Evolutionary conservation across 148 eudicot species (phyloP).

Genomic region (Amaranthus palmeri): DNA sequence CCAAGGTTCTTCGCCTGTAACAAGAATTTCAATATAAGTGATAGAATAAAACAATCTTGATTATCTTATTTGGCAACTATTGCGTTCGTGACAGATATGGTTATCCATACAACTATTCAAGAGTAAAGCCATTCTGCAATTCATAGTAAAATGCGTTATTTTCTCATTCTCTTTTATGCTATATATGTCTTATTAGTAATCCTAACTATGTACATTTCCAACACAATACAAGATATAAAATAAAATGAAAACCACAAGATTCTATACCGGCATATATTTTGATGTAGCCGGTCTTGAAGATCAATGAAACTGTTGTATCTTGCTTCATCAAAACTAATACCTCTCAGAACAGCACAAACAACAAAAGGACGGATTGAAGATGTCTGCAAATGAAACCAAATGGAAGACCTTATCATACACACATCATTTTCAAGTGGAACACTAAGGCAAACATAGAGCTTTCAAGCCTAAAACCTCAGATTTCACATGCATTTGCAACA

Average conservation of each 20-base stretch:
- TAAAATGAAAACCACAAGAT: constrained; percentile 1
- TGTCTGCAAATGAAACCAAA: constrained; percentile 45
- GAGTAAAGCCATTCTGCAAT: background rate
- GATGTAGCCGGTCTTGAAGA: constrained; percentile 95
- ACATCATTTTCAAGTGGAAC: background rate
- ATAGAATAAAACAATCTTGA: background rate
- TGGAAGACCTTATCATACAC: background rate
- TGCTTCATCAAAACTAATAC: constrained; percentile 73
- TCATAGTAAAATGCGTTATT: background rate
- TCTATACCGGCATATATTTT: constrained; percentile 87
- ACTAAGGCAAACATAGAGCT: background rate
- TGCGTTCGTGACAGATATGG: background rate
- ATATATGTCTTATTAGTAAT: background rate
- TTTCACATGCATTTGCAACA: constrained; percentile 88
- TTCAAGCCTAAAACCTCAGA: constrained; percentile 49
- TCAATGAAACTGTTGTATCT: constrained; percentile 97
- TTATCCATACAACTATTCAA: background rate
- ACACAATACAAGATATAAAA: background rate
- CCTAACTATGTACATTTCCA: background rate
- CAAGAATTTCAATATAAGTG: constrained; percentile 8
- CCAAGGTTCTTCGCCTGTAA: constrained; percentile 87
- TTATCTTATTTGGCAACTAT: background rate
- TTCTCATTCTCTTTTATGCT: background rate
- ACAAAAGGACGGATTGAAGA: constrained; percentile 70
- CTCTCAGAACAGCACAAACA: constrained; percentile 97